A percentile compares a stretch with the other conserved stretches of the same genome.
phyloP scores from a whole-genome alignment of 2,329 filamentous ascomycete species.

The Teratosphaeria zuluensis region DNA sequence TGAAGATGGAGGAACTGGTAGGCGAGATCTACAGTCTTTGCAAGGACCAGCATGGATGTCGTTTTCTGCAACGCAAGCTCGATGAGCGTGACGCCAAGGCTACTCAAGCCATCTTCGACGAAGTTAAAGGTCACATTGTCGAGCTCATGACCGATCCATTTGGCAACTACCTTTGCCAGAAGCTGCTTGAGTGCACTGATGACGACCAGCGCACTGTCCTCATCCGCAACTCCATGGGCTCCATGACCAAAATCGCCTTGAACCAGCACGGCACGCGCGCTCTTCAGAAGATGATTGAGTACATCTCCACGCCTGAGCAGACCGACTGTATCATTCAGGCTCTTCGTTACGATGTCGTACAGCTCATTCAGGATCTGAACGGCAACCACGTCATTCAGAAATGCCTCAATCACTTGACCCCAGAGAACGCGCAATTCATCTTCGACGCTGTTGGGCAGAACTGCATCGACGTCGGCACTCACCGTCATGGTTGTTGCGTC shows the following conservation, averaged over 20 bases:
- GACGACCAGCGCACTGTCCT: conserved; percentile 89
- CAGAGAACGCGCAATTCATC: conserved; percentile 85
- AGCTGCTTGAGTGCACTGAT: conserved; percentile 88
- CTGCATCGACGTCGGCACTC: conserved; percentile 86
- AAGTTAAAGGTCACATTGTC: conserved; percentile 87
- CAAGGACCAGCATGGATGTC: conserved; percentile 96
- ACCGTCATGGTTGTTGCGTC: conserved; percentile 95
- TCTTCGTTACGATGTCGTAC: conserved; percentile 73
- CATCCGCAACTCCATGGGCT: conserved; percentile 77
- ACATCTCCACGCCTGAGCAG: conserved; percentile 76
- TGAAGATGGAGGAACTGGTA: conserved; percentile 67
- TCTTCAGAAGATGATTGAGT: conserved; percentile 99
- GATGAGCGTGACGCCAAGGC: conserved; percentile 79
- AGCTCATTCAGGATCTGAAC: conserved; percentile 93
- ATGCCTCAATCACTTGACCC: conserved; percentile 86
- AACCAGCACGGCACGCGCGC: conserved; percentile 97
- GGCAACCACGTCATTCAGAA: conserved; percentile 99
- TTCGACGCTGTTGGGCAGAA: conserved; percentile 84
- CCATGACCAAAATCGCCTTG: conserved; percentile 85
- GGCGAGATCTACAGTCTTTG: conserved; percentile 83
- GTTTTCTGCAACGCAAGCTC: conserved; percentile 93
- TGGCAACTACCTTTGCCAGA: conserved; percentile 98
- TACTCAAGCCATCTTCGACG: conserved; percentile 85
- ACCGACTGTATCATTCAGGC: conserved; percentile 80
- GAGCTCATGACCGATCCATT: conserved; percentile 99